Base-by-base conservation (phyloP, 2,329 filamentous ascomycete genomes). In the Sporothrix schenckii region DNA sequence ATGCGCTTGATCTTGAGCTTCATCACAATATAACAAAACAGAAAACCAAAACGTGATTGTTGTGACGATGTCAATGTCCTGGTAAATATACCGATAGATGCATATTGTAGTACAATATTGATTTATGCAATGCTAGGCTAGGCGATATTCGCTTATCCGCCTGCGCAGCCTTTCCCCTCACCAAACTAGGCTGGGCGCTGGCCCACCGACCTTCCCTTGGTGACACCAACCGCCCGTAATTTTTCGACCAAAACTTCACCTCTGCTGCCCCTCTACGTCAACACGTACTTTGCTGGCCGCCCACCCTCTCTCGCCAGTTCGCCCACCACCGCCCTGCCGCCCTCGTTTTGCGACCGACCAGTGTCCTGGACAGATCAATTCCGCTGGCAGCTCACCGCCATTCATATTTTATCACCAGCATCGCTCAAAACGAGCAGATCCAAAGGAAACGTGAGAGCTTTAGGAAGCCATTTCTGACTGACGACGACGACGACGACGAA, bases 211-310 rank as follows among this genome's bases (percentile, higher is more conserved):
- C 49, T 63, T 27, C 30, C 34, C 49, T 49, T 66, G 56, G 70
- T 65, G 54, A 66, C 66, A 61, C 60, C 69, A 65, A 61, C 58
- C 53, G 41, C 47, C 54, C 65, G 56, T 68, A 66, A 69, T 71
- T 71, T 34, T 71, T 66, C 66, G 58, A 34, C 50, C 60, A 70
- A 56, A 70, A 70, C 60, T 41, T 70, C 68, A 49, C 50, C n/a
- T 58, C 19, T 60, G 41, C 53, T 68, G 68, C 68, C 71, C 71
- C 71, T 70, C 71, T 53, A 61, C 50, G 41, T 21, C 50, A 44
- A 27, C 50, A 54, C 60, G 34, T 60, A 19, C 68, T 44, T 58
- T 53, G 53, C 39, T 24, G 39, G 65, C n/a, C 65, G 49, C 58
- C 24, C 49, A 27, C 13, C 34, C 58, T 49, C 53, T 72, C 68